These are phyloP conservation scores for Scolecobasidium constrictum DNA, from an alignment of 2,329 filamentous ascomycete genomes.

Conservation along the genomic window DNA sequence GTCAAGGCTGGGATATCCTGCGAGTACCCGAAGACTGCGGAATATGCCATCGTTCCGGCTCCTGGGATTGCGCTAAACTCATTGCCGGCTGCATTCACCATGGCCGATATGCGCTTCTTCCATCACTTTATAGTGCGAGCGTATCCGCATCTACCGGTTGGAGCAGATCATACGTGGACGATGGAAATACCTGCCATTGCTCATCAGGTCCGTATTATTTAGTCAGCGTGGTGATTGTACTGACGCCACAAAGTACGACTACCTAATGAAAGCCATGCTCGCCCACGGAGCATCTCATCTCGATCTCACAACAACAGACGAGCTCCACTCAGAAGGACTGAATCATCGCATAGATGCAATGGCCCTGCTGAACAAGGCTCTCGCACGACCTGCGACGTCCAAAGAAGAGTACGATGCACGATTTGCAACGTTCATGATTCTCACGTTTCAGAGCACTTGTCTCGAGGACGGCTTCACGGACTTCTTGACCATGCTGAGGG, in stretches of 20 bases:
- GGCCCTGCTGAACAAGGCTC: slow-evolving; percentile 29
- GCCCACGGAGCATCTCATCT: slow-evolving; percentile 58
- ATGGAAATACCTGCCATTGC: slow-evolving; percentile 57
- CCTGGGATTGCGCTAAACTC: slow-evolving; percentile 26
- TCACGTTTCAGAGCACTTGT: slow-evolving; percentile 27
- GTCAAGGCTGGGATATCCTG: slow-evolving; percentile 51
- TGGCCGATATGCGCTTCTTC: slow-evolving; percentile 58
- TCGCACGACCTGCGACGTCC: slow-evolving; percentile 22
- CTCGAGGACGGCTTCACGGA: slow-evolving; percentile 25
- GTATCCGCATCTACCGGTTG: slow-evolving; percentile 54
- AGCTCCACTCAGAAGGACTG: slow-evolving; percentile 48
- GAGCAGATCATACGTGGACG: slow-evolving; percentile 56
- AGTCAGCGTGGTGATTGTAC: too few species aligned
- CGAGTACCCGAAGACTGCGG: slow-evolving; percentile 43
- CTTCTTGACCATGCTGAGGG: slow-evolving; percentile 26
- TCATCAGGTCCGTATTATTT: slow-evolving; percentile 49
- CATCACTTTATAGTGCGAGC: slow-evolving; percentile 54
- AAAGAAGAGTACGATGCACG: slow-evolving; percentile 24
- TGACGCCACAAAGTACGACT: slow-evolving; percentile 49
- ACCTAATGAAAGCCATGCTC: slow-evolving; percentile 60
- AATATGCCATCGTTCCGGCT: slow-evolving; percentile 18
- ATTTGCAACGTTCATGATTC: slow-evolving; percentile 24
- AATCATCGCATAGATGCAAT: slow-evolving; percentile 56
- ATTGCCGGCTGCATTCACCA: slow-evolving; percentile 31
- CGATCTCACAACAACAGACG: slow-evolving; percentile 35